These are phyloP conservation scores for Excoecaria cochinchinensis DNA, from an alignment of 345 rosid species.

Conservation along the genomic window DNA sequence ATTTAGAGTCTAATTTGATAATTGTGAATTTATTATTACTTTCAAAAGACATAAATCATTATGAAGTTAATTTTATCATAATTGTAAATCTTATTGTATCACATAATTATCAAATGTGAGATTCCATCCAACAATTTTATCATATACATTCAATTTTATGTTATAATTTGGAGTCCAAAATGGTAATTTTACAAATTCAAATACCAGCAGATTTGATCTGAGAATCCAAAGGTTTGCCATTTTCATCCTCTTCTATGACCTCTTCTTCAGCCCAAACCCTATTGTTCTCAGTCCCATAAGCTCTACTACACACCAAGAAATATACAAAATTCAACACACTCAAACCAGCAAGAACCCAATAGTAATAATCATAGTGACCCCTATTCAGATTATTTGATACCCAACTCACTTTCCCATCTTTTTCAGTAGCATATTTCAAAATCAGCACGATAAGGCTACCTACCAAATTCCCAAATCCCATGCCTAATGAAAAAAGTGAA, in stretches of 20 bases:
- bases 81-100: too few relatives aligned
- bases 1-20: too few relatives aligned
- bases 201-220: neutral
- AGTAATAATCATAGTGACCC: conserved; percentile 54
- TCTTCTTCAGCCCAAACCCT: conserved; percentile 36
- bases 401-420: conserved; percentile 40
- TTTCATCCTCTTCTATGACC: conserved; percentile 16
- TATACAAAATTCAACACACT: conserved; percentile 41
- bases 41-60: too few relatives aligned
- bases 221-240: neutral
- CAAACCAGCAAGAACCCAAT: conserved; percentile 43
- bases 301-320: conserved; percentile 38
- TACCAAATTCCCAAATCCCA: conserved; percentile 35
- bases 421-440: conserved; percentile 19
- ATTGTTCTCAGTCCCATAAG: conserved; percentile 36
- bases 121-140: too few relatives aligned
- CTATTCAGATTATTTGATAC: conserved; percentile 38
- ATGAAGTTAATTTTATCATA: too few relatives aligned
- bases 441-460: conserved; percentile 39
- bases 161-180: too few relatives aligned
- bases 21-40: too few relatives aligned
- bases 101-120: too few relatives aligned
- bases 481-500: conserved; percentile 35
- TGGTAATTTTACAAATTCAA: neutral
- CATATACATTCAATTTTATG: too few relatives aligned